Evolutionary conservation across 441 rosid species (phyloP).

Genomic region (Raphanus hybrid): DNA sequence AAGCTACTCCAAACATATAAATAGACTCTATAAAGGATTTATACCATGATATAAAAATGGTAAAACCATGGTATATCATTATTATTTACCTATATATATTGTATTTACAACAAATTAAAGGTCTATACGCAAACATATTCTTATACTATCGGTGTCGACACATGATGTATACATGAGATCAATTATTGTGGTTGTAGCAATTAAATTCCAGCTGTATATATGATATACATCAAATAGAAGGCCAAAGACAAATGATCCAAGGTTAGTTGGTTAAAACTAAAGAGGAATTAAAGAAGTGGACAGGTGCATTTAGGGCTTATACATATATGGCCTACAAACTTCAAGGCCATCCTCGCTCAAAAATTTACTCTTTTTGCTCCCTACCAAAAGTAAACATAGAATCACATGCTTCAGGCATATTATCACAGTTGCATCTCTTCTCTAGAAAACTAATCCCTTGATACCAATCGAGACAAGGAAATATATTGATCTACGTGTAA

Average conservation of each 20-base stretch:
- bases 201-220: slow-evolving; percentile 22
- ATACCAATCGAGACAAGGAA: slow-evolving; percentile 5
- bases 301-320: slow-evolving; percentile 35
- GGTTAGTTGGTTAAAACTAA: slow-evolving; percentile 33
- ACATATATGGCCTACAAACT: slow-evolving; percentile 30
- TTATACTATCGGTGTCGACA: neutral
- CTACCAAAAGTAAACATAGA: slow-evolving; percentile 22
- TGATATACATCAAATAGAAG: slow-evolving; percentile 9
- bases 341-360: slow-evolving; percentile 21
- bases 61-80: no score
- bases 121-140: no score
- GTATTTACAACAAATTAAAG: no score
- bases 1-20: no score
- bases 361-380: neutral
- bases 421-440: slow-evolving; percentile 16
- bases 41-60: no score
- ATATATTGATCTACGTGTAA: neutral
- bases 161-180: neutral
- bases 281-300: slow-evolving; percentile 33
- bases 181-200: slow-evolving; percentile 11
- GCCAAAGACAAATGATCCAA: slow-evolving; percentile 17
- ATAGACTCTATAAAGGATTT: no score
- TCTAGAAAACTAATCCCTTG: neutral
- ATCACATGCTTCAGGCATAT: slow-evolving; percentile 37
- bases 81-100: no score